phyloP scores from a whole-genome alignment of 2,329 filamentous ascomycete species.

The Aspergillus piperis region DNA sequence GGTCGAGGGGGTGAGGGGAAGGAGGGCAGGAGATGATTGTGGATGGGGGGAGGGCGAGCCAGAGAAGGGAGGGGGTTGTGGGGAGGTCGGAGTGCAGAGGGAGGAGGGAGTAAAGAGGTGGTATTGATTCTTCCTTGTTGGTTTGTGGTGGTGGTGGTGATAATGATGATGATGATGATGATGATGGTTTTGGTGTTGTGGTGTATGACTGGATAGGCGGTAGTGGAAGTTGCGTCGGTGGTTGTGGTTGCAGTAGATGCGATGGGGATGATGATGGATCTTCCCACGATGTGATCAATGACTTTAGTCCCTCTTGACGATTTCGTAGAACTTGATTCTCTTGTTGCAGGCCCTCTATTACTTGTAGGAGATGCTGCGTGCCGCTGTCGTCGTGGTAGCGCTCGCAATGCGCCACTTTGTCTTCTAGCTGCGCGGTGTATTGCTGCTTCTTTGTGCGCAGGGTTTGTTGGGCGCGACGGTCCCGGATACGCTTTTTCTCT shows the following conservation, averaged over 20 bases:
- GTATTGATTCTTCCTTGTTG: neutral
- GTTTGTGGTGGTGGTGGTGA: neutral
- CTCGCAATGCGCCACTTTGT: constrained; percentile 26
- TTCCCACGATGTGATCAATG: constrained; percentile 26
- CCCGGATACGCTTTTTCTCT: constrained; percentile 26
- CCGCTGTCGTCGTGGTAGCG: constrained; percentile 25
- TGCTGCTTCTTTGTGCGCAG: constrained; percentile 28
- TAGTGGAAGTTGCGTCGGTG: neutral
- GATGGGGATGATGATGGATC: neutral
- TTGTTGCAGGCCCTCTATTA: constrained; percentile 23
- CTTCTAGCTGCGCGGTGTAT: constrained; percentile 23
- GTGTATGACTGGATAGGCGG: neutral
- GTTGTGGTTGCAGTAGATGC: neutral
- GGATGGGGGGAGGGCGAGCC: constrained; percentile 24
- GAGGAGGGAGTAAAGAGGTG: constrained; percentile 16
- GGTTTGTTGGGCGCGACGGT: constrained; percentile 30
- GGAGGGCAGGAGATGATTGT: constrained; percentile 24
- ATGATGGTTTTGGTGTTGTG: neutral
- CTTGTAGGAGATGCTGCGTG: constrained; percentile 20
- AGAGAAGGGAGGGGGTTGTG: constrained; percentile 13
- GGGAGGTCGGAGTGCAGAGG: constrained; percentile 23
- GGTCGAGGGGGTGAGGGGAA: constrained; percentile 24
- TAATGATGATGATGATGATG: neutral
- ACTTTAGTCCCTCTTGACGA: constrained; percentile 22
- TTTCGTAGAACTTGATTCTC: constrained; percentile 26